Evolutionary conservation across 805 yeast genomes (phyloP), one percentile per base, ranked within the genome.

Genomic region (Pichia kluyveri): DNA sequence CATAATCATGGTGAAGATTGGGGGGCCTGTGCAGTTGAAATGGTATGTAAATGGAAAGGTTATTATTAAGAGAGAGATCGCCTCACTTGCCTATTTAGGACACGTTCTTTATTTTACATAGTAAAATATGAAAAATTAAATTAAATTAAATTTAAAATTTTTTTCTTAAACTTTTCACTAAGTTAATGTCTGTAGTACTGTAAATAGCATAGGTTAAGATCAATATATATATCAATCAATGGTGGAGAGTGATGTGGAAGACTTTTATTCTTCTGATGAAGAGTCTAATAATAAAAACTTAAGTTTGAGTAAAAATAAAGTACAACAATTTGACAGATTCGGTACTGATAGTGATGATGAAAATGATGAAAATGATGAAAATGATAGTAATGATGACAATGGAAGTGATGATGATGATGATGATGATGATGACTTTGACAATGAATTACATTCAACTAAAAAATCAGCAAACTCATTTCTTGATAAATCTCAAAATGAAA

Each of bases 11-110:
- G 99, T 54, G 87, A 78, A 61, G 99, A 93, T 66, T 91, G 99
- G 99, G 99, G 96, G 56, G 90, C 95, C 36, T 96, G 97, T 47
- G 99, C 99, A 15, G 96, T 93, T 28, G 99, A 91, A 71, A 91
- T 93, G 98, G 83, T 78, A 5, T 44, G 61, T 15, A 79, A 79
- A 56, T 77, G 51, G 50, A 46, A 19, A 19, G 23, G 23, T 19
- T 19, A 19, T 19, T 19, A 19, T 3, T 19, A 19, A n/a, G n/a
- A n/a, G n/a, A n/a, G n/a, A 19, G 23, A 19, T 7, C 37, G 17
- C 17, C 12, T 12, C 3, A 32, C 31, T 30, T 30, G 9, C 31
- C 12, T 30, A 9, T 30, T 30, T 32, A 12, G n/a, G 23, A 37
- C 9, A 10, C 12, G 3, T 30, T 30, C 3, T 30, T 4, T 30